Evolutionary conservation across 768 basidiomycete genomes (phyloP).

Genomic region (Lactifluus piperatus): DNA sequence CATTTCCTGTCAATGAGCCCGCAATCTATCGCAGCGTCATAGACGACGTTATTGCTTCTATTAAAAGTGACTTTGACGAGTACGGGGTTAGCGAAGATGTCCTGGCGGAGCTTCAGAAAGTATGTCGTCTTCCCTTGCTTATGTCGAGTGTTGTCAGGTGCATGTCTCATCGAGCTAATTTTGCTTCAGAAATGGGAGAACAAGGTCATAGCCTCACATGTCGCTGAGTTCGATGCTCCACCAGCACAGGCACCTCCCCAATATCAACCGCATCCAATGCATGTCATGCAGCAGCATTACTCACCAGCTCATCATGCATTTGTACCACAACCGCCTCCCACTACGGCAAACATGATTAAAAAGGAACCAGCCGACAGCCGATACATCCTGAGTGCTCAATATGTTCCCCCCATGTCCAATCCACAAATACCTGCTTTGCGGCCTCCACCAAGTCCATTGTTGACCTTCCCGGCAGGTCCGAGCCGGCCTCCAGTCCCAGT

Average conservation of each 20-base stretch:
- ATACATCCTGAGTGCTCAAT: constrained; percentile 49
- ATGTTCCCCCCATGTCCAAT: constrained; percentile 55
- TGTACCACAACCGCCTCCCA: constrained; percentile 25
- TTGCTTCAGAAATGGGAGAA: constrained; percentile 83
- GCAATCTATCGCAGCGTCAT: constrained; percentile 87
- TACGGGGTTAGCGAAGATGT: constrained; percentile 89
- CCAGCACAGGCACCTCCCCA: constrained; percentile 35
- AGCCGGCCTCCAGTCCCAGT: constrained; percentile 38
- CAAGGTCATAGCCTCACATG: constrained; percentile 88
- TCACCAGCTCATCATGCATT: constrained; percentile 30
- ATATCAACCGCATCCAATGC: constrained; percentile 55
- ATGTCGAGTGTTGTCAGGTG: constrained; percentile 16
- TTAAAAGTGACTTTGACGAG: constrained; percentile 94
- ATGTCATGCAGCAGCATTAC: constrained; percentile 31
- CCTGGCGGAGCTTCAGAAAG: constrained; percentile 78
- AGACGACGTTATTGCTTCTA: constrained; percentile 85
- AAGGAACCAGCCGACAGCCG: constrained; percentile 64
- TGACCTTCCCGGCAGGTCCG: constrained; percentile 17
- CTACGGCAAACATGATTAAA: constrained; percentile 49
- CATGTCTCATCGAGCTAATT: constrained; percentile 5
- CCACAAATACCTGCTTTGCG: constrained; percentile 44
- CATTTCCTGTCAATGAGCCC: constrained; percentile 59
- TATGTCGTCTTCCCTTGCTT: constrained; percentile 37
- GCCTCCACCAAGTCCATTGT: constrained; percentile 10
- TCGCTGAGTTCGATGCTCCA: constrained; percentile 81